These are phyloP conservation scores for Phanerodontia chrysosporium DNA, from an alignment of 768 basidiomycete species.

Conservation along the genomic window DNA sequence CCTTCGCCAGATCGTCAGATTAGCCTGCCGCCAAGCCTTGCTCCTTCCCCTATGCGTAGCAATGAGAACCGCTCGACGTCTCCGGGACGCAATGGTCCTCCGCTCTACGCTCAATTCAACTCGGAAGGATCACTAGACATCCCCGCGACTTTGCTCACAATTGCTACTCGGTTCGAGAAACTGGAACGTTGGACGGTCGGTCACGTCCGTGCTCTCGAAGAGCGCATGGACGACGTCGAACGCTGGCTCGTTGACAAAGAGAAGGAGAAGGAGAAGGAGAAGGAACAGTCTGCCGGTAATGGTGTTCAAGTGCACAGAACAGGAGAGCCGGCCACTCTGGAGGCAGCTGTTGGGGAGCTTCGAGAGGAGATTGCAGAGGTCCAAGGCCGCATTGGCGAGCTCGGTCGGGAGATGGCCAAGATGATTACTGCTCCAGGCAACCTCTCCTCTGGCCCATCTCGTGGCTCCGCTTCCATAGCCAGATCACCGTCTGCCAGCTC, in stretches of 20 bases:
- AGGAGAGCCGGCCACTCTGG: conserved; percentile 23
- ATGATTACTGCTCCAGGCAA: conserved; percentile 53
- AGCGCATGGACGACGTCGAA: conserved; percentile 90
- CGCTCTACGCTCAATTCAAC: conserved; percentile 75
- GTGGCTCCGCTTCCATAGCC: conserved; percentile 40
- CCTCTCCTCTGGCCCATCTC: conserved; percentile 48
- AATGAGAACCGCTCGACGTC: conserved; percentile 39
- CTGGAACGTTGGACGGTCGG: conserved; percentile 88
- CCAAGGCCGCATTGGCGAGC: conserved; percentile 66
- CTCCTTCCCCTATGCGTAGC: conserved; percentile 58
- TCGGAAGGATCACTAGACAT: conserved; percentile 70
- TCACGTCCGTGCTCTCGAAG: conserved; percentile 85
- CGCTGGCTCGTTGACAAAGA: conserved; percentile 86
- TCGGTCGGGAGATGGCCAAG: conserved; percentile 79
- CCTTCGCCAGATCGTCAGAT: conserved; percentile 59
- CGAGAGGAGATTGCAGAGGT: conserved; percentile 70
- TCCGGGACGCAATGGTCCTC: conserved; percentile 59
- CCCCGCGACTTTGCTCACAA: conserved; percentile 64
- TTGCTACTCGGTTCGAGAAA: conserved; percentile 83
- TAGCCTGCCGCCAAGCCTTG: conserved; percentile 50
- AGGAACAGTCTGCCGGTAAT: conserved; percentile 5
- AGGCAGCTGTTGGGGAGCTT: conserved; percentile 47
- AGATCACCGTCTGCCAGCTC: conserved; percentile 45
- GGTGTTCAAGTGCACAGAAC: conserved; percentile 12
- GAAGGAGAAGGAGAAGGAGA: conserved; percentile 48